Evolutionary conservation across 2,329 filamentous ascomycete genomes (phyloP).

Genomic region (Stachybotrys chlorohalonatus): DNA sequence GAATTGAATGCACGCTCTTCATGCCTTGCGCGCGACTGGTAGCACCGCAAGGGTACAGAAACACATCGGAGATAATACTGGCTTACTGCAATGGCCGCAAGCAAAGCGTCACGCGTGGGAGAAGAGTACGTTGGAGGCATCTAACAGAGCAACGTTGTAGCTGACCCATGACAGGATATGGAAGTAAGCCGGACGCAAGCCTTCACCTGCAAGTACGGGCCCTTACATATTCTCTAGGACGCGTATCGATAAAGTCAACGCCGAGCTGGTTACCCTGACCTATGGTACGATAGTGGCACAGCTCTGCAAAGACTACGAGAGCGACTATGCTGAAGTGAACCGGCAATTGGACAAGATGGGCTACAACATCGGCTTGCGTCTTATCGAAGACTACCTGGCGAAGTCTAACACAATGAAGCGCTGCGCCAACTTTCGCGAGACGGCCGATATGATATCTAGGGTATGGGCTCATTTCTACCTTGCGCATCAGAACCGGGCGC

Average conservation of each 20-base stretch:
- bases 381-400: slow-evolving; percentile 96
- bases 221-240: slow-evolving; percentile 48
- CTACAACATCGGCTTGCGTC: slow-evolving; percentile 90
- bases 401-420: slow-evolving; percentile 85
- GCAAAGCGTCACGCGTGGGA: slow-evolving; percentile 51
- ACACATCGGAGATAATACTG: too few relatives aligned
- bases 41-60: too few relatives aligned
- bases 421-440: slow-evolving; percentile 89
- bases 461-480: slow-evolving; percentile 36
- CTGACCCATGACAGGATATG: slow-evolving; percentile 59
- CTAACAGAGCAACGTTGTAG: slow-evolving; percentile 3
- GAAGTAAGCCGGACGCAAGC: slow-evolving; percentile 60
- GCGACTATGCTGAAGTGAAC: slow-evolving; percentile 91
- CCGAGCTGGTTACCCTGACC: slow-evolving; percentile 91
- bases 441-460: slow-evolving; percentile 92
- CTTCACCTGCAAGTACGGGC: background rate
- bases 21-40: background rate
- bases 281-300: slow-evolving; percentile 97
- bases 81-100: slow-evolving; percentile 41
- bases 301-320: slow-evolving; percentile 91
- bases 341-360: slow-evolving; percentile 98
- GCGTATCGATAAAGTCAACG: slow-evolving; percentile 94
- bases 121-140: slow-evolving; percentile 44
- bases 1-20: background rate
- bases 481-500: slow-evolving; percentile 7